Evolutionary conservation across 441 rosid species (phyloP), one percentile per base, ranked within the genome.

Genomic region (Populus hybrid): DNA sequence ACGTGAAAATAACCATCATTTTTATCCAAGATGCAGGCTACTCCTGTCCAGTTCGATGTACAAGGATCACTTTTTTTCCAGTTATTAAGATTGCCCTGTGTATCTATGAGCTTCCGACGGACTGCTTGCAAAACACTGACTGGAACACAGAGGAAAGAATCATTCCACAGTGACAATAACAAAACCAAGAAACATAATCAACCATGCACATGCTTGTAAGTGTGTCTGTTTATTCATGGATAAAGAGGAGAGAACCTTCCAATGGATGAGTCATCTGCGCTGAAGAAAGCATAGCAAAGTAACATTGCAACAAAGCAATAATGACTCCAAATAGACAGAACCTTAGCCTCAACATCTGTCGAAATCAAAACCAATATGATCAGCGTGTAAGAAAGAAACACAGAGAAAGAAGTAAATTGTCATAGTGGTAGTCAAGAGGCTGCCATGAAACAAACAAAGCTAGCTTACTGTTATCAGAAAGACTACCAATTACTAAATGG

Each of bases 21-120:
- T 79, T 80, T 68, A 59, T 59, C 16, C n/a, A n/a, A n/a, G 74
- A 7, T 84, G 82, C 98, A 94, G 35, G 82, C 9, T 69, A 94
- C 87, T 31, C 98, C 97, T 10, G 93, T 92, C 98, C 98, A 94
- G 24, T 88, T 89, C 6, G 88, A 85, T 29, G 79, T 18, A 59
- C 81, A 78, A 24, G 81, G 77, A 65, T 73, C 76, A 6, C 11
- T 68, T 0, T 12, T 40, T 20, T 24, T 6, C 76, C 74, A 45
- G 64, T 36, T 53, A 8, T 16, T 6, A 8, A 79, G 84, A 56
- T 23, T 24, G 14, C 14, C 26, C 21, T 2, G 2, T 0, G 76
- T 67, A 73, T 85, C 87, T 2, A 28, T 35, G 56, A 85, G 82
- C 14, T 61, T 64, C 5, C 64, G 67, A 16, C 67, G 74, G 33